Percentiles rank a stretch among this genome's conserved stretches.
Conservation (phyloP, 371 early-diverging fungal genomes). For the Mortierella sp. region DNA sequence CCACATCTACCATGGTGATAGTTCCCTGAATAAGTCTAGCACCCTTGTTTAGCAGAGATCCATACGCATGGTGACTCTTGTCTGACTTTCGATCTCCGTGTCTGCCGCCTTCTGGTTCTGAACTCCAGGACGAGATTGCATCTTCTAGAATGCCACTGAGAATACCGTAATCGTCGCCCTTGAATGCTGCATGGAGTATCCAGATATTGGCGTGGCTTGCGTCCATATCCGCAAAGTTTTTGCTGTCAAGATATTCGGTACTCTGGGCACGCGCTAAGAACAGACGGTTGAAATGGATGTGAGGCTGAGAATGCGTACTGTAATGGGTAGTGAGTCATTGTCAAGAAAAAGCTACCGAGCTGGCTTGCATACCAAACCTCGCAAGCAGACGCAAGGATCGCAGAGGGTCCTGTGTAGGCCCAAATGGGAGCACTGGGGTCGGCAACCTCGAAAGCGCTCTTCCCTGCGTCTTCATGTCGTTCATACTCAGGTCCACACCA, state of each 20-base stretch:
- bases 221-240: conserved; percentile 63
- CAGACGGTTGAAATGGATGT: not conserved
- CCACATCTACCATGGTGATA: conserved; percentile 43
- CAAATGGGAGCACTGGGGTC: conserved; percentile 65
- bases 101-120: conserved; percentile 8
- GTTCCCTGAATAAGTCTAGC: conserved; percentile 36
- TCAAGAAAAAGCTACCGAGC: not conserved
- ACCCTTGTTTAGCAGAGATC: conserved; percentile 30
- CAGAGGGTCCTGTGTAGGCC: conserved; percentile 81
- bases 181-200: conserved; percentile 58
- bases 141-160: conserved; percentile 50
- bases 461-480: conserved; percentile 28
- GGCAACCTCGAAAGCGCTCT: conserved; percentile 7
- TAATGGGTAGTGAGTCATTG: too few relatives aligned
- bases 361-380: conserved; percentile 58
- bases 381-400: conserved; percentile 69
- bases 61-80: conserved; percentile 7
- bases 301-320: too few relatives aligned
- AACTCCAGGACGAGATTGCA: conserved; percentile 46
- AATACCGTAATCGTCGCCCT: conserved; percentile 35
- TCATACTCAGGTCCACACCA: conserved; percentile 23
- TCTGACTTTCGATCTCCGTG: conserved; percentile 1
- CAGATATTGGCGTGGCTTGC: conserved; percentile 71
- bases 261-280: conserved; percentile 60
- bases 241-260: conserved; percentile 59